These are phyloP conservation scores for Malassezia japonica DNA, from an alignment of 1,284 basidiomycete genomes.

Conservation along the genomic window DNA sequence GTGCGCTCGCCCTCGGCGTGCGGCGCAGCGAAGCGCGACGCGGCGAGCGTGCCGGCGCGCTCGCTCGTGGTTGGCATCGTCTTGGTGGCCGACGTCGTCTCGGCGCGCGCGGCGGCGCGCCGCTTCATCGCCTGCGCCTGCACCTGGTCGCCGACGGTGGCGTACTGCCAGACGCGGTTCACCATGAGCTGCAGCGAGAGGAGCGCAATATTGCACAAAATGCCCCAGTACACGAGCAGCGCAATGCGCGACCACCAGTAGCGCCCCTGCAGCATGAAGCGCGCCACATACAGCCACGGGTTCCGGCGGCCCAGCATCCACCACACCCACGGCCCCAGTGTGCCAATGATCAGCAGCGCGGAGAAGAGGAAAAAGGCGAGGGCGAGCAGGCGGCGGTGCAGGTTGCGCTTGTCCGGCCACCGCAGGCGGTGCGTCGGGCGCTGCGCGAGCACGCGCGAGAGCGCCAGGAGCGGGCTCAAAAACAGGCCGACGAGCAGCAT, in stretches of 20 bases:
- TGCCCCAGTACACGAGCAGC: conserved; percentile 74
- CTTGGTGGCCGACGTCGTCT: no score
- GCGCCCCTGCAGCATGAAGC: conserved; percentile 59
- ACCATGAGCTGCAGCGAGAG: conserved; percentile 17
- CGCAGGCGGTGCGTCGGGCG: conserved; percentile 77
- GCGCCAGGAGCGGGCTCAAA: conserved; percentile 82
- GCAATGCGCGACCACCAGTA: conserved; percentile 71
- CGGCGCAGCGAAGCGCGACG: neutral
- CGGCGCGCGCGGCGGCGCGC: neutral
- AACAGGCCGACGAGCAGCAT: conserved; percentile 83
- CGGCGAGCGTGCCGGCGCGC: conserved; percentile 6
- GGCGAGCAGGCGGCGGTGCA: conserved; percentile 74
- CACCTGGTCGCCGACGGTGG: conserved; percentile 18
- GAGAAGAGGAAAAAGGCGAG: conserved; percentile 74
- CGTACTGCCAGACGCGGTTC: conserved; percentile 18
- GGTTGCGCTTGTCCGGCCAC: conserved; percentile 75
- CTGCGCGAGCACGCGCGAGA: conserved; percentile 85
- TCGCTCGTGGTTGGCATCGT: conserved; percentile 3
- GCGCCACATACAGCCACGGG: conserved; percentile 75
- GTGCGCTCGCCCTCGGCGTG: conserved; percentile 1
- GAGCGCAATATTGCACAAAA: conserved; percentile 69
- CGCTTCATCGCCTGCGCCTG: conserved; percentile 15
- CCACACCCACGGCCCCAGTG: conserved; percentile 84
- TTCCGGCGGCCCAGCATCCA: conserved; percentile 76
- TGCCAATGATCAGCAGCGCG: conserved; percentile 65